phyloP scores from a whole-genome alignment of 2,329 filamentous ascomycete genomes.

The Colletotrichum aenigma region DNA sequence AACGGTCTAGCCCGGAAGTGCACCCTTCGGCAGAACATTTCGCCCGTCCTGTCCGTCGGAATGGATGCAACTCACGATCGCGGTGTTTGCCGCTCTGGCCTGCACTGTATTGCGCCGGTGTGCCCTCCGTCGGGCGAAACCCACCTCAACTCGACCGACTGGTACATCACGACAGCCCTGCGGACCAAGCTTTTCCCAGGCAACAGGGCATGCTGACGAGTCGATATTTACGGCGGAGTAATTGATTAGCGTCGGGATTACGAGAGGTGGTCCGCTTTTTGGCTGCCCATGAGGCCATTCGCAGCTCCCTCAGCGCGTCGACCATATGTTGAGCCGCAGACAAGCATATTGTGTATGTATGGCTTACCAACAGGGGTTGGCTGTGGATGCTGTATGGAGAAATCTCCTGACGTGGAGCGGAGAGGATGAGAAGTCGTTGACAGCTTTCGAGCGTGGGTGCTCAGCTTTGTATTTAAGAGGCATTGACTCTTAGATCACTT shows the following conservation, averaged over 20 bases:
- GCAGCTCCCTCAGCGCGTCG: not conserved
- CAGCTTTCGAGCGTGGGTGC: not conserved
- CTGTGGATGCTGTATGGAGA: not conserved
- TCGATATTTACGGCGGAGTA: not conserved
- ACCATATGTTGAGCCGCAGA: not conserved
- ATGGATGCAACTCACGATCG: not conserved
- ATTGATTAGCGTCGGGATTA: not conserved
- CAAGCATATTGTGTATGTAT: not conserved
- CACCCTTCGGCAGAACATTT: slow-evolving; percentile 4
- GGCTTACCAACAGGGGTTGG: not conserved
- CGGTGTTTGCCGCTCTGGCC: not conserved
- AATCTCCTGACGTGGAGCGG: not conserved
- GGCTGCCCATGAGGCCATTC: not conserved
- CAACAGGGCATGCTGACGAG: not conserved
- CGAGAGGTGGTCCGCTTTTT: not conserved
- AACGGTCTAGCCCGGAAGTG: not conserved
- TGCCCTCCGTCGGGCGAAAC: not conserved
- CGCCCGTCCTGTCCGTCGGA: not conserved
- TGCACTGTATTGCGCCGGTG: not conserved
- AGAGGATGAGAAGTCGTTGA: not conserved
- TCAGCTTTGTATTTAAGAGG: not conserved
- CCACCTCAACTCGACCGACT: not conserved
- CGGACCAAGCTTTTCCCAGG: not conserved
- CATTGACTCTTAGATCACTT: not conserved
- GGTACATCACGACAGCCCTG: not conserved